Evolutionary conservation across 352 stramenopile species (phyloP).

Genomic region (Phytophthora meadii): DNA sequence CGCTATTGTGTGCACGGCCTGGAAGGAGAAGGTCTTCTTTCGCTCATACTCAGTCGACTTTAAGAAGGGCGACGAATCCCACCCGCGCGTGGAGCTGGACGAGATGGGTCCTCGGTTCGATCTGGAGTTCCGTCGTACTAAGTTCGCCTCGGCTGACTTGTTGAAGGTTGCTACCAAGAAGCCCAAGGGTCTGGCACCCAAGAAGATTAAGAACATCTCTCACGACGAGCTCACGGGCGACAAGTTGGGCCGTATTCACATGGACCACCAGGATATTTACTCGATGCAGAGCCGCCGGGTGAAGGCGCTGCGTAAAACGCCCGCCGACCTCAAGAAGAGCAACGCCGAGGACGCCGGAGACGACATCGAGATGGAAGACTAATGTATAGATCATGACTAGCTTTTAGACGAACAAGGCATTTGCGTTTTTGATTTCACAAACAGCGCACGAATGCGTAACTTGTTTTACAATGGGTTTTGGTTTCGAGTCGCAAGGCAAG

Average conservation of each 20-base stretch:
- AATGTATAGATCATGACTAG: constrained; percentile 46
- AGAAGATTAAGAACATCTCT: constrained; percentile 99
- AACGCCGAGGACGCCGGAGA: constrained; percentile 38
- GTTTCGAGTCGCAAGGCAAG: no score
- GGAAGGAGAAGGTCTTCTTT: constrained; percentile 94
- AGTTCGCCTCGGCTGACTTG: constrained; percentile 95
- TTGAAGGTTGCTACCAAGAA: constrained; percentile 97
- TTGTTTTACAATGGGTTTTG: constrained; percentile 21
- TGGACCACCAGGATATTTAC: constrained; percentile 98
- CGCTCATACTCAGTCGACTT: constrained; percentile 97
- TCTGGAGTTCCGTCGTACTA: constrained; percentile 93
- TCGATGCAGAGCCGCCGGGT: constrained; percentile 95
- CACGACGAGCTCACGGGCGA: constrained; percentile 97
- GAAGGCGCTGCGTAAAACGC: constrained; percentile 93
- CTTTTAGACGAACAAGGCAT: constrained; percentile 43
- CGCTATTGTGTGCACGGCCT: constrained; percentile 97
- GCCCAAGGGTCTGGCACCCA: constrained; percentile 89
- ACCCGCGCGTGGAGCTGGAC: constrained; percentile 88
- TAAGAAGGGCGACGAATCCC: constrained; percentile 87
- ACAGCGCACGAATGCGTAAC: constrained; percentile 15
- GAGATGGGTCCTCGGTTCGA: constrained; percentile 92
- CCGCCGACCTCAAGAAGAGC: constrained; percentile 78
- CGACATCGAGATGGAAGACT: constrained; percentile 62
- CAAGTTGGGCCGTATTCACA: constrained; percentile 98
- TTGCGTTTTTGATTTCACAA: constrained; percentile 34